phyloP scores from a whole-genome alignment of 768 basidiomycete species.

The Phaeotremella fagi region DNA sequence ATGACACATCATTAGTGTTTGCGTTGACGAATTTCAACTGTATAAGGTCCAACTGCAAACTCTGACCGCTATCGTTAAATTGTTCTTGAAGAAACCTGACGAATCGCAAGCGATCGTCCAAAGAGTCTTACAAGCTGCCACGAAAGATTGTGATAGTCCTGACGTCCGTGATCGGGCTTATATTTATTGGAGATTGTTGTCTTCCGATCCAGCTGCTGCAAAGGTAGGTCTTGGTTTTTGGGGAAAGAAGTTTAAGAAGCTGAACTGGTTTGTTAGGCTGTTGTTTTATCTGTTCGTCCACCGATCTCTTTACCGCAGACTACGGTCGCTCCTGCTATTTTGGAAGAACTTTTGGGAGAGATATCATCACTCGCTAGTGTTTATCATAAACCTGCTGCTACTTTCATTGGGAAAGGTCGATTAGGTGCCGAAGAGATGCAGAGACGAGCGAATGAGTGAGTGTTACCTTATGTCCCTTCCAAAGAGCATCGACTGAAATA shows the following conservation, averaged over 20 bases:
- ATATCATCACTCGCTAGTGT: constrained; percentile 85
- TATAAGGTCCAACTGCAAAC: constrained; percentile 57
- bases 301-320: constrained; percentile 90
- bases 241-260: neutral
- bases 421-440: constrained; percentile 54
- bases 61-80: constrained; percentile 91
- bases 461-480: neutral
- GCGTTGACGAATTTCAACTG: constrained; percentile 33
- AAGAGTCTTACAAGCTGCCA: constrained; percentile 84
- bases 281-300: constrained; percentile 85
- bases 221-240: constrained; percentile 58
- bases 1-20: no score
- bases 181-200: constrained; percentile 93
- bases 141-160: constrained; percentile 93
- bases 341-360: constrained; percentile 88
- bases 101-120: constrained; percentile 88
- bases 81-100: constrained; percentile 93
- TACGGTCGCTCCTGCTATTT: constrained; percentile 74
- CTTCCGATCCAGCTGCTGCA: constrained; percentile 89
- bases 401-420: constrained; percentile 88
- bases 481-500: neutral
- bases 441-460: constrained; percentile 42
- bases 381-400: constrained; percentile 94
- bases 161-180: constrained; percentile 96
- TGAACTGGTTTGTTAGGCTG: constrained; percentile 53